phyloP scores from a whole-genome alignment of 2,329 filamentous ascomycete species.

The Diplodia scrobiculata region DNA sequence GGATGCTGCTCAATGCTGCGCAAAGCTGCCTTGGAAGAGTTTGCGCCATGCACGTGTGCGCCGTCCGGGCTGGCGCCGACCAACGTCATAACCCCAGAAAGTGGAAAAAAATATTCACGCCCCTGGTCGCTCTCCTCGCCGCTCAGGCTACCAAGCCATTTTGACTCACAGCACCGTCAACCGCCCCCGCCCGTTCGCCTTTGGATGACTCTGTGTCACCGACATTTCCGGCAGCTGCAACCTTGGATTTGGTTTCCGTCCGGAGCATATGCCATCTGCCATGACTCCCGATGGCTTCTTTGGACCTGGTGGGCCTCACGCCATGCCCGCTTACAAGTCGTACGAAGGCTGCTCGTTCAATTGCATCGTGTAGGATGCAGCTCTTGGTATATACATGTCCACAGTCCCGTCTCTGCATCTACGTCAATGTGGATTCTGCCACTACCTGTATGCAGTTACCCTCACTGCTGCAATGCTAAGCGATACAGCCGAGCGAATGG shows the following conservation, averaged over 20 bases:
- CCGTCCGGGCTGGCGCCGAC: neutral
- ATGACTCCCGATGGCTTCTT: neutral
- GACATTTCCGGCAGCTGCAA: neutral
- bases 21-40: slow-evolving; percentile 4
- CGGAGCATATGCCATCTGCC: neutral
- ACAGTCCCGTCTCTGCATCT: neutral
- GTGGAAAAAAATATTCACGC: slow-evolving; percentile 17
- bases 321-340: neutral
- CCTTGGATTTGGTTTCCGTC: neutral
- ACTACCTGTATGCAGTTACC: neutral
- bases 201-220: slow-evolving; percentile 8
- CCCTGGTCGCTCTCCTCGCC: slow-evolving; percentile 5
- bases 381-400: too few species aligned
- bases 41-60: slow-evolving; percentile 20
- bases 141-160: slow-evolving; percentile 1
- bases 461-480: neutral
- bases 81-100: slow-evolving; percentile 24
- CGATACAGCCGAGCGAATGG: slow-evolving; percentile 8
- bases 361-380: neutral
- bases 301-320: neutral
- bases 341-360: neutral
- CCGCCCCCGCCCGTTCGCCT: neutral
- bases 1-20: slow-evolving; percentile 11
- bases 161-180: slow-evolving; percentile 15
- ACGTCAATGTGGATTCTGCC: neutral